Percentiles rank a stretch among this genome's conserved stretches.
These are phyloP conservation scores for Coniella lustricola DNA, from an alignment of 2,329 filamentous ascomycete genomes.

Conservation along the genomic window DNA sequence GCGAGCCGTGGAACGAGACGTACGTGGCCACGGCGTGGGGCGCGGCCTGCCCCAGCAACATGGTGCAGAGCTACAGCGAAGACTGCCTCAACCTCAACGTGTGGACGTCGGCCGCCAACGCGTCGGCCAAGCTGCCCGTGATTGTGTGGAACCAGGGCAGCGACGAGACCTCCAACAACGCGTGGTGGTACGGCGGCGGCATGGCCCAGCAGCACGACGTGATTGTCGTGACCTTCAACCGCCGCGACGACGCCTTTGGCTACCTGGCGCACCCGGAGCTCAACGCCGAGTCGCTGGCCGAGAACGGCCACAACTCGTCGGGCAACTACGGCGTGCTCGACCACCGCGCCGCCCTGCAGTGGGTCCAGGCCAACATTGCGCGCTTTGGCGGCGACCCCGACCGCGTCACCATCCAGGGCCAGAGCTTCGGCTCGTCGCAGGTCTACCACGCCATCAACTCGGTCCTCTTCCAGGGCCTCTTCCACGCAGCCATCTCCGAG, in stretches of 20 bases:
- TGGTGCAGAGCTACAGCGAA: slow-evolving; percentile 17
- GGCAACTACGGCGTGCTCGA: slow-evolving; percentile 15
- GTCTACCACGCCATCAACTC: slow-evolving; percentile 26
- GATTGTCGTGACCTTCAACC: slow-evolving; percentile 13
- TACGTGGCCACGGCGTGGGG: slow-evolving; percentile 16
- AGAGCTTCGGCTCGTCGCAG: slow-evolving; percentile 22
- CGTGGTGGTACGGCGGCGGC: slow-evolving; percentile 12
- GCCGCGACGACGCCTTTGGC: slow-evolving; percentile 15
- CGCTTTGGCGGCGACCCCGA: slow-evolving; percentile 14
- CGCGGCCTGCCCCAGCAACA: slow-evolving; percentile 6
- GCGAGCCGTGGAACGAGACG: slow-evolving; percentile 18
- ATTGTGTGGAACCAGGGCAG: slow-evolving; percentile 20
- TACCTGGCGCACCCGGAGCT: slow-evolving; percentile 13
- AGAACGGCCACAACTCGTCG: slow-evolving; percentile 14
- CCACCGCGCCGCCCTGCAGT: slow-evolving; percentile 12
- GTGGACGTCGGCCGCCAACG: slow-evolving; percentile 24
- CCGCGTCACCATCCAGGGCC: slow-evolving; percentile 13
- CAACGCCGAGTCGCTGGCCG: slow-evolving; percentile 11
- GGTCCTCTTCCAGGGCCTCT: slow-evolving; percentile 23
- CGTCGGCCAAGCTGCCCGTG: slow-evolving; percentile 23
- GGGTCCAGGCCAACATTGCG: slow-evolving; percentile 14
- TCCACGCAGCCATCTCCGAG: slow-evolving; percentile 25
- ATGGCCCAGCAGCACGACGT: slow-evolving; percentile 14
- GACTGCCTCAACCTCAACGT: slow-evolving; percentile 29
- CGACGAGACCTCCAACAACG: slow-evolving; percentile 5